Evolutionary conservation across 1,284 basidiomycete species (phyloP).

Genomic region (Ganoderma multipileum): DNA sequence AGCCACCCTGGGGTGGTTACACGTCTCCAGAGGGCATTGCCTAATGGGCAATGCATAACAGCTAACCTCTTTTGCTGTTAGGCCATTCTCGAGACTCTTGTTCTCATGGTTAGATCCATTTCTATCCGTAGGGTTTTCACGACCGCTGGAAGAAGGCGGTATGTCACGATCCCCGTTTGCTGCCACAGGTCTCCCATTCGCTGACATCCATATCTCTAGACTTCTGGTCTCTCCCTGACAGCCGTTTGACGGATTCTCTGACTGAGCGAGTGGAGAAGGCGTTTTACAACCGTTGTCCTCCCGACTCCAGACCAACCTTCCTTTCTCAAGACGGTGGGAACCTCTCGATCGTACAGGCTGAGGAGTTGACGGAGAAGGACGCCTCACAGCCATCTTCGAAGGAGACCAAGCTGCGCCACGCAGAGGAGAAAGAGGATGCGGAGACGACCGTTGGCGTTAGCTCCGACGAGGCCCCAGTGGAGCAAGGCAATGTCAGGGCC

Average conservation of each 20-base stretch:
- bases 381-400: slow-evolving; percentile 35
- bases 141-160: slow-evolving; percentile 64
- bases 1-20: neutral
- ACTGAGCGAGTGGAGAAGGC: slow-evolving; percentile 51
- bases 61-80: slow-evolving; percentile 21
- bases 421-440: slow-evolving; percentile 24
- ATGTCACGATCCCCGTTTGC: slow-evolving; percentile 17
- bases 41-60: neutral
- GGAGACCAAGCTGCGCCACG: slow-evolving; percentile 26
- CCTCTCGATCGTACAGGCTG: slow-evolving; percentile 16
- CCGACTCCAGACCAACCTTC: slow-evolving; percentile 47
- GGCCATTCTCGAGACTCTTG: slow-evolving; percentile 50
- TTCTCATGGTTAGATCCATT: slow-evolving; percentile 61
- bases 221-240: slow-evolving; percentile 56
- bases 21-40: neutral
- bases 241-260: slow-evolving; percentile 46
- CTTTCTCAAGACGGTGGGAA: slow-evolving; percentile 27
- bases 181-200: neutral
- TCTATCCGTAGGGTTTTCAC: slow-evolving; percentile 61
- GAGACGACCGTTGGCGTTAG: slow-evolving; percentile 47
- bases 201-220: slow-evolving; percentile 43
- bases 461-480: slow-evolving; percentile 9
- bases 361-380: slow-evolving; percentile 31
- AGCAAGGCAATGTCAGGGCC: slow-evolving; percentile 2
- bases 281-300: slow-evolving; percentile 59